Evolutionary conservation across 768 basidiomycete species (phyloP), one percentile per base, ranked within the genome.

Genomic region (Austroboletus eburneus): DNA sequence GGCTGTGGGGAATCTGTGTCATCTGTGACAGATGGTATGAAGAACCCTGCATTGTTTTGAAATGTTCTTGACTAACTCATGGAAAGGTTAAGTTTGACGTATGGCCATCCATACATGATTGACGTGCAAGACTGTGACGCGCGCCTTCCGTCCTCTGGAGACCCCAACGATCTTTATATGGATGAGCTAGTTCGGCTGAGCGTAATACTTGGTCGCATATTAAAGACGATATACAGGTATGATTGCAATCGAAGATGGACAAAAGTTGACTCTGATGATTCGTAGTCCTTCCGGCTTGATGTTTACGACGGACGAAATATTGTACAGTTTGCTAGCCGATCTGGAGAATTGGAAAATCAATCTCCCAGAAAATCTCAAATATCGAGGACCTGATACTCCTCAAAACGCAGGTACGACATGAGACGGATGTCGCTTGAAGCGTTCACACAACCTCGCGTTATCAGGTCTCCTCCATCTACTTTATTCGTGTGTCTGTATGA

Each of bases 111-210:
- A 3, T 87, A 84, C 63, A 90, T 95, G 87, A 95, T 99, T 51
- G 94, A 97, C 64, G 81, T 98, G 2, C 83, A 87, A 55, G 96
- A 99, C 65, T 99, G 96, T 66, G 95, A 99, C 66, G 87, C 90
- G 4, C 84, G 93, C 44, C 73, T 96, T 27, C 94, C 94, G 1
- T 91, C 91, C 9, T 90, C 89, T 2, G 92, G 90, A 36, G 85
- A 91, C 57, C 76, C 79, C 13, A 75, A 78, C 46, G 81, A 86
- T 62, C 65, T 87, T 49, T 93, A 93, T 68, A 80, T 92, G 74
- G 83, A 89, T 59, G 92, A 96, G 65, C 83, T 98, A 50, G 85
- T 95, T 45, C 86, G 93, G 46, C 71, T 99, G 44, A 91, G 90
- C 52, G 84, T 98, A 54, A 76, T 98, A 45, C 78, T 98, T 29